These are phyloP conservation scores for Kalmanozyma brasiliensis DNA, from an alignment of 1,284 basidiomycete species.

Conservation along the genomic window DNA sequence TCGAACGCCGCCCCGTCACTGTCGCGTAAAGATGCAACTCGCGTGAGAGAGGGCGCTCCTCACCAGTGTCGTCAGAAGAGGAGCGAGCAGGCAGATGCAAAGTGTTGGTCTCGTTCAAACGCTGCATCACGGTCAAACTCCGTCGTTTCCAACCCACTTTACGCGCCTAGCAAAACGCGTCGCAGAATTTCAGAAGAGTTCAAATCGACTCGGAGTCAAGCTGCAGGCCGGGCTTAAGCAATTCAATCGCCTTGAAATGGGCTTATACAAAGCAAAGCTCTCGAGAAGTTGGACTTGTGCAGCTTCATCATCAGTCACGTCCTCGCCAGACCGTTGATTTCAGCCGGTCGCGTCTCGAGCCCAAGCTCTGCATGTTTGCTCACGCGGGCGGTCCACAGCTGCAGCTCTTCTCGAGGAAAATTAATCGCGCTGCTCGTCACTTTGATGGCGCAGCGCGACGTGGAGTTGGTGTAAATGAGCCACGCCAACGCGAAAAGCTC, in stretches of 20 bases:
- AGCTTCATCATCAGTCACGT: neutral
- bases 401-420: neutral
- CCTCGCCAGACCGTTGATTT: neutral
- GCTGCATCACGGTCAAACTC: conserved; percentile 8
- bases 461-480: conserved; percentile 26
- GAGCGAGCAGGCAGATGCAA: neutral
- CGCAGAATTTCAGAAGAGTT: conserved; percentile 3
- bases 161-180: conserved; percentile 10
- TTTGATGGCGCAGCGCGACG: conserved; percentile 20
- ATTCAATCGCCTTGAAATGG: conserved; percentile 2
- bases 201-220: conserved; percentile 14
- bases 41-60: too few species aligned
- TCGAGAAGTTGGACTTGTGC: neutral
- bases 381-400: neutral
- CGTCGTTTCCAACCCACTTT: conserved; percentile 1
- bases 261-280: neutral
- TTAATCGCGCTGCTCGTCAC: conserved; percentile 3
- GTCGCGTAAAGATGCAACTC: neutral
- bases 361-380: neutral
- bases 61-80: too few species aligned
- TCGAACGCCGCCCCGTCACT: neutral
- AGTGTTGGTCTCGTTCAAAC: conserved; percentile 9
- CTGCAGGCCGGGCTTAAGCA: conserved; percentile 3
- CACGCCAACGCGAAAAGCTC: conserved; percentile 27
- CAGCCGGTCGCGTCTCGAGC: neutral